These are phyloP conservation scores for Trametes polyzona DNA, from an alignment of 1,284 basidiomycete genomes.

Conservation along the genomic window DNA sequence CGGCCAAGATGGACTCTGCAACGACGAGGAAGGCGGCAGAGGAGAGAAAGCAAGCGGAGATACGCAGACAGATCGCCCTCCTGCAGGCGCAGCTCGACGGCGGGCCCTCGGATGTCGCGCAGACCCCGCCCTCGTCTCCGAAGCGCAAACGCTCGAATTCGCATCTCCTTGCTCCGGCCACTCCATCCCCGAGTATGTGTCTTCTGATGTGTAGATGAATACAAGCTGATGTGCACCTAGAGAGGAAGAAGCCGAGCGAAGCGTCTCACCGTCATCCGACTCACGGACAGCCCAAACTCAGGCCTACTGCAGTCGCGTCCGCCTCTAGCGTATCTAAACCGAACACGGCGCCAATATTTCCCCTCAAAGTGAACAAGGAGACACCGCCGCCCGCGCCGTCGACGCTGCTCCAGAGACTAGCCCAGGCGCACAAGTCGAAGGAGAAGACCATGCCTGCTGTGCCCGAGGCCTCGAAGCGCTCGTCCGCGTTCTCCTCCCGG, in stretches of 20 bases:
- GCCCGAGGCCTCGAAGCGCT: conserved; percentile 36
- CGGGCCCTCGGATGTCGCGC: conserved; percentile 19
- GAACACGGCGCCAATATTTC: background rate
- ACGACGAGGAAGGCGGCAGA: conserved; percentile 14
- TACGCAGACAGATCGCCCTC: conserved; percentile 46
- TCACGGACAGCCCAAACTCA: background rate
- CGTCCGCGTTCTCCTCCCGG: conserved; percentile 42
- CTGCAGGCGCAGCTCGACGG: conserved; percentile 48
- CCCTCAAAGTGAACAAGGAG: background rate
- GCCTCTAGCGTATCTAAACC: background rate
- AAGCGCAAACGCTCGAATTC: conserved; percentile 51
- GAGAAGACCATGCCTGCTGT: conserved; percentile 27
- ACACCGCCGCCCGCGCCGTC: conserved; percentile 43
- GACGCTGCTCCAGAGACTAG: conserved; percentile 52
- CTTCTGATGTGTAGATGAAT: too few species aligned
- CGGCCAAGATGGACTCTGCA: conserved; percentile 13
- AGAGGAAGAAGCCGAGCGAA: conserved; percentile 43
- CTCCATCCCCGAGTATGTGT: conserved; percentile 70
- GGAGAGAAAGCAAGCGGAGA: conserved; percentile 37
- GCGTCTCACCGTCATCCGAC: background rate
- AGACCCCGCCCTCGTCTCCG: conserved; percentile 41
- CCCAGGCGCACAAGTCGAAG: conserved; percentile 36
- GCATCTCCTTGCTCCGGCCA: conserved; percentile 59
- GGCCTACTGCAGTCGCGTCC: background rate
- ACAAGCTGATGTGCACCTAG: conserved; percentile 32